Percentiles rank a stretch among this genome's conserved stretches.
Conservation (phyloP, 345 rosid genomes). For the Salix koriyanagi region DNA sequence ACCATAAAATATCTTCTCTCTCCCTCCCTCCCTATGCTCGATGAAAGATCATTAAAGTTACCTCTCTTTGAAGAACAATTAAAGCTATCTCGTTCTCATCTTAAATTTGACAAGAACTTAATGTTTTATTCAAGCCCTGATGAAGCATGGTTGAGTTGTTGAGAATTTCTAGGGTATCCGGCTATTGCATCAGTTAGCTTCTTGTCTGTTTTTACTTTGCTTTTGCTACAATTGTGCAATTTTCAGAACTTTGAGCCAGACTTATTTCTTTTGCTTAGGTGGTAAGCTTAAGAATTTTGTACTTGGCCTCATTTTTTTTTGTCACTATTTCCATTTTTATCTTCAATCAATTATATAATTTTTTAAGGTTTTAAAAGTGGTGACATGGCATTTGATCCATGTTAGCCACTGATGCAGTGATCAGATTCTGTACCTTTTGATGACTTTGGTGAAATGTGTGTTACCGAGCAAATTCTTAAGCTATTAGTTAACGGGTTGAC, state of each 20-base stretch:
- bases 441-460: no score
- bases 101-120: neutral
- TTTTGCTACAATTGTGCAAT: neutral
- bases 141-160: neutral
- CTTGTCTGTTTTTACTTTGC: neutral
- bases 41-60: neutral
- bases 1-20: neutral
- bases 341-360: no score
- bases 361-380: no score
- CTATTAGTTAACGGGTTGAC: no score
- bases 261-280: neutral
- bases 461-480: no score
- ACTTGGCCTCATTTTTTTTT: no score
- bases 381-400: no score
- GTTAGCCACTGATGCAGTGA: no score
- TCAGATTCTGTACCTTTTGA: no score
- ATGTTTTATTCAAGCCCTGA: neutral
- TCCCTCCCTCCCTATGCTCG: neutral
- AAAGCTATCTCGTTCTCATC: neutral
- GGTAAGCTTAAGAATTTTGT: neutral
- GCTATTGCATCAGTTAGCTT: neutral
- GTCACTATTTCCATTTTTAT: no score
- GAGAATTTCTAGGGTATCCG: neutral
- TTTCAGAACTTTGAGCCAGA: neutral
- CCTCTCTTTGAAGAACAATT: neutral